Percentiles rank a stretch among this genome's conserved stretches.
phyloP scores from a whole-genome alignment of 768 basidiomycete species.

The Trametes villosa region DNA sequence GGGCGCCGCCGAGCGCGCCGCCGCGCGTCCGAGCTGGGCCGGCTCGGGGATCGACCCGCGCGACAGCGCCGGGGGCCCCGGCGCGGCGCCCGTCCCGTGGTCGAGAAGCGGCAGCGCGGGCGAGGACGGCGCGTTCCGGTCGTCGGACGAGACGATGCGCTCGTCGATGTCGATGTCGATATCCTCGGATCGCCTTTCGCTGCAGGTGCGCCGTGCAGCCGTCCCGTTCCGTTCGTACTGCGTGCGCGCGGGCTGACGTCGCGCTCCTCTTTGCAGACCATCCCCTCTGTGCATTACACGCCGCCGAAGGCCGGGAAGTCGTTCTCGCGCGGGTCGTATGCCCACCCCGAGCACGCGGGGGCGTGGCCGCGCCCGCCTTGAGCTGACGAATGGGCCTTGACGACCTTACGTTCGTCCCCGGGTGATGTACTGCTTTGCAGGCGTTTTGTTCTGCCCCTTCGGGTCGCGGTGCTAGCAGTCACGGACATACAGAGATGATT shows the following conservation, averaged over 20 bases:
- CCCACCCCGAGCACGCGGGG: neutral
- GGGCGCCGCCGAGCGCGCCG: conserved; percentile 20
- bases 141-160: neutral
- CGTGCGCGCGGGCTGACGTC: too few relatives aligned
- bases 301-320: conserved; percentile 4
- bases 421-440: too few relatives aligned
- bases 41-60: neutral
- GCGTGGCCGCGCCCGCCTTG: too few relatives aligned
- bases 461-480: too few relatives aligned
- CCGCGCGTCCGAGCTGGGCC: neutral
- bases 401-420: too few relatives aligned
- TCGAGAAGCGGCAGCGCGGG: neutral
- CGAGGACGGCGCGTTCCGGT: neutral
- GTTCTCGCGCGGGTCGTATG: neutral
- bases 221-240: too few relatives aligned
- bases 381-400: too few relatives aligned
- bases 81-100: conserved; percentile 1
- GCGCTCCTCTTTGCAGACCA: neutral
- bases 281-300: neutral
- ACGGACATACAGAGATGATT: too few relatives aligned
- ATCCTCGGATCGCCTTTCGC: neutral
- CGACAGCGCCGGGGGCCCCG: neutral
- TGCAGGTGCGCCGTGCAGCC: neutral
- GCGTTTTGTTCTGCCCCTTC: too few relatives aligned
- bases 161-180: neutral